These are phyloP conservation scores for Arachnomyces sp. DNA, from an alignment of 2,329 filamentous ascomycete genomes.

Conservation along the genomic window DNA sequence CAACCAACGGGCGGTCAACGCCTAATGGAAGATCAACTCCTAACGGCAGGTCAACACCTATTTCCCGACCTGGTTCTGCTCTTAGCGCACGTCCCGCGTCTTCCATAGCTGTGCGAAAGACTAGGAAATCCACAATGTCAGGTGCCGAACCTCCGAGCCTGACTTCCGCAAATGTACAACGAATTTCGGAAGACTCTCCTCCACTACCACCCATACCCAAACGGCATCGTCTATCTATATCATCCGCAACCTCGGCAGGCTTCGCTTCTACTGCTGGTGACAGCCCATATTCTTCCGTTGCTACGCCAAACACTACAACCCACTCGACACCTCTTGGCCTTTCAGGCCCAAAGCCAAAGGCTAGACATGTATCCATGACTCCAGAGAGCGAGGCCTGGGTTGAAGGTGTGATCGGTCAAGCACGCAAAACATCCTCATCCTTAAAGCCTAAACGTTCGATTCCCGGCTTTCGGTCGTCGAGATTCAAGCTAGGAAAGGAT, in stretches of 20 bases:
- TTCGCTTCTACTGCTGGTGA: conserved; percentile 22
- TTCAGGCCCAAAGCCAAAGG: conserved; percentile 35
- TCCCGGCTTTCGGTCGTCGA: conserved; percentile 4
- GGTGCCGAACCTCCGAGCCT: conserved; percentile 22
- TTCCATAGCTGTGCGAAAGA: conserved; percentile 32
- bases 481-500: neutral
- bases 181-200: conserved; percentile 20
- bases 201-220: conserved; percentile 22
- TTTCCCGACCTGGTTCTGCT: conserved; percentile 29
- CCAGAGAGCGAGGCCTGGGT: conserved; percentile 42
- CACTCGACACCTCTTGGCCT: conserved; percentile 34
- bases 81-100: conserved; percentile 30
- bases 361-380: conserved; percentile 33
- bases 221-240: conserved; percentile 29
- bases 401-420: conserved; percentile 38
- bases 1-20: conserved; percentile 11
- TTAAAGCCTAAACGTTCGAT: conserved; percentile 19
- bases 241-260: conserved; percentile 29
- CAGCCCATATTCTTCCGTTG: conserved; percentile 16
- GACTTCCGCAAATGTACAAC: conserved; percentile 21
- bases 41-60: conserved; percentile 25
- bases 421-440: conserved; percentile 29
- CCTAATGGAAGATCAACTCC: conserved; percentile 5
- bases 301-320: conserved; percentile 18
- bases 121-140: conserved; percentile 28